Conservation (phyloP, 116 monocot genomes). For the Zostera marina region DNA sequence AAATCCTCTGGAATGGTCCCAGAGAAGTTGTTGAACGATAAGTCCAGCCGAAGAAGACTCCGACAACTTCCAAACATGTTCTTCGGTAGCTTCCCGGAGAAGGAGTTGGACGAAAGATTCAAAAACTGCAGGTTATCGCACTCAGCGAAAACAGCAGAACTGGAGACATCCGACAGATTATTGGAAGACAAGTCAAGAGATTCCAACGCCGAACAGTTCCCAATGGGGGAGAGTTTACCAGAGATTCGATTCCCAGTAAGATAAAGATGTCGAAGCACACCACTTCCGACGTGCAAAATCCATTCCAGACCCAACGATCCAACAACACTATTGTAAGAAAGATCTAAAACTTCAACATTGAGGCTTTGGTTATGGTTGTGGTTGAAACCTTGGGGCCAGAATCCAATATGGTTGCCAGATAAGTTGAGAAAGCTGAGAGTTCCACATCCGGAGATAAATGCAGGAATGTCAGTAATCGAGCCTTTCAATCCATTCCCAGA, state of each 20-base stretch:
- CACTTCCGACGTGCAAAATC: slow-evolving; percentile 3
- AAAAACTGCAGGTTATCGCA: slow-evolving; percentile 9
- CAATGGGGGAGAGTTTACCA: slow-evolving; percentile 4
- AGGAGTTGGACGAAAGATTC: slow-evolving; percentile 18
- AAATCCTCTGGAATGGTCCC: slow-evolving; percentile 26
- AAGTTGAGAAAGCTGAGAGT: slow-evolving; percentile 21
- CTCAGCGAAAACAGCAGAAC: slow-evolving; percentile 1
- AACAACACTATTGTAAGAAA: slow-evolving; percentile 6
- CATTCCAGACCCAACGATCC: slow-evolving; percentile 2
- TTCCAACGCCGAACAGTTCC: slow-evolving; percentile 12
- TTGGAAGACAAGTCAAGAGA: slow-evolving; percentile 32
- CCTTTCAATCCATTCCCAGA: slow-evolving; percentile 27
- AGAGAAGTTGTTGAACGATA: slow-evolving; percentile 45
- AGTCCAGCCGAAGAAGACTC: slow-evolving; percentile 21
- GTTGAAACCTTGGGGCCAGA: background rate
- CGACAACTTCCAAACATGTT: slow-evolving; percentile 17
- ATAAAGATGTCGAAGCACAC: slow-evolving; percentile 2
- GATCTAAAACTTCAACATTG: slow-evolving; percentile 5
- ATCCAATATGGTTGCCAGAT: slow-evolving; percentile 19
- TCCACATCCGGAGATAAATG: slow-evolving; percentile 11
- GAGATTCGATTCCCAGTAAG: slow-evolving; percentile 10
- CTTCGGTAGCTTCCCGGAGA: slow-evolving; percentile 20
- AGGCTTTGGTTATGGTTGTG: background rate
- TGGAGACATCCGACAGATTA: slow-evolving; percentile 3
- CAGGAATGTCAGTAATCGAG: slow-evolving; percentile 18